These are phyloP conservation scores for Kalanchoe fedtschenkoi DNA, from an alignment of 164 flowering plant species.

Conservation along the genomic window DNA sequence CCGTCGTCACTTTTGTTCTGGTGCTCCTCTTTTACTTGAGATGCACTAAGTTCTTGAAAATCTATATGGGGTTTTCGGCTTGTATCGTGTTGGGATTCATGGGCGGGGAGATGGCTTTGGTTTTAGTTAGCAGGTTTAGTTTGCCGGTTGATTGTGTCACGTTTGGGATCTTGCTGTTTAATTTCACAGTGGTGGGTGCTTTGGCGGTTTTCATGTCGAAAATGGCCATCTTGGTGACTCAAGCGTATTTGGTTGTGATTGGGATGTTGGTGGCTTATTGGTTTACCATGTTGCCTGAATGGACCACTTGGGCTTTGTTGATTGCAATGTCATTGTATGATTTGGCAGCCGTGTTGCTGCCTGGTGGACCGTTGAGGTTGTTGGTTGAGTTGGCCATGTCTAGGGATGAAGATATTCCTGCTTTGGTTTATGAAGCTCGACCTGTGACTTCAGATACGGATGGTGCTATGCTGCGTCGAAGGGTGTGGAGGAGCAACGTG, in stretches of 20 bases:
- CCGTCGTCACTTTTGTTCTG: slow-evolving; percentile 60
- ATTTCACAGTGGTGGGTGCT: slow-evolving; percentile 81
- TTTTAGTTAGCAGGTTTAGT: slow-evolving; percentile 38
- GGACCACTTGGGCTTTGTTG: slow-evolving; percentile 95
- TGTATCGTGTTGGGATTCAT: slow-evolving; percentile 69
- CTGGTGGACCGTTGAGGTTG: slow-evolving; percentile 88
- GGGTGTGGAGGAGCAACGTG: slow-evolving; percentile 62
- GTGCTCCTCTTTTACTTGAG: slow-evolving; percentile 80
- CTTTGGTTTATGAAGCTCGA: slow-evolving; percentile 90
- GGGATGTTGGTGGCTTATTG: slow-evolving; percentile 91
- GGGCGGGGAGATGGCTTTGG: slow-evolving; percentile 68
- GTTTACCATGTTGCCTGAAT: slow-evolving; percentile 87
- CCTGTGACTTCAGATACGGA: slow-evolving; percentile 40
- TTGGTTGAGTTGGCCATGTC: slow-evolving; percentile 93
- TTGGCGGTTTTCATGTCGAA: slow-evolving; percentile 69
- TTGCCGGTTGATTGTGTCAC: slow-evolving; percentile 63
- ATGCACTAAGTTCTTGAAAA: slow-evolving; percentile 62
- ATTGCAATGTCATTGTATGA: slow-evolving; percentile 95
- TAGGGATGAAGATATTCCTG: slow-evolving; percentile 96
- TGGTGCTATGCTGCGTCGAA: slow-evolving; percentile 35
- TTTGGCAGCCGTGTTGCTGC: slow-evolving; percentile 91
- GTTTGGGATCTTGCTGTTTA: slow-evolving; percentile 46
- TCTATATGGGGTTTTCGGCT: slow-evolving; percentile 84
- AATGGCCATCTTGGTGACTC: slow-evolving; percentile 68
- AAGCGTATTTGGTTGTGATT: slow-evolving; percentile 79